phyloP scores from a whole-genome alignment of 192 early-diverging fungal genomes.

The Coemansia asiatica region DNA sequence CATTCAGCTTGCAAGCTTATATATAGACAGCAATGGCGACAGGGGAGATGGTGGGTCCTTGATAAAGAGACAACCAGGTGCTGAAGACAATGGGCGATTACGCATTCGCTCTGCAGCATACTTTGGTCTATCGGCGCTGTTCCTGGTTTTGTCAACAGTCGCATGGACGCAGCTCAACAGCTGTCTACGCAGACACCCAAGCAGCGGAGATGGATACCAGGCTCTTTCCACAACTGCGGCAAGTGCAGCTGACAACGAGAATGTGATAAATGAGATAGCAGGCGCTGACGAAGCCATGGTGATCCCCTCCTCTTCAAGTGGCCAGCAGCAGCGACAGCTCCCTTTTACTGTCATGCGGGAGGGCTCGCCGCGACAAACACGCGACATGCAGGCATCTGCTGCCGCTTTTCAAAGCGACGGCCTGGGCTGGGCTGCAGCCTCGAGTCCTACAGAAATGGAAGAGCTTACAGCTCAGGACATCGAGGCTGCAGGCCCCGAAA shows the following conservation, averaged over 20 bases:
- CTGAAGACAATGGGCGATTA: not conserved
- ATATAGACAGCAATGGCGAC: not conserved
- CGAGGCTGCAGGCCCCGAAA: not conserved
- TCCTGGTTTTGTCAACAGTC: slow-evolving; percentile 28
- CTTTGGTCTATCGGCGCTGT: slow-evolving; percentile 32
- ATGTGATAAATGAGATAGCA: not conserved
- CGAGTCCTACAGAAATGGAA: slow-evolving; percentile 5
- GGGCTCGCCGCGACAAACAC: slow-evolving; percentile 31
- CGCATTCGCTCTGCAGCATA: slow-evolving; percentile 32
- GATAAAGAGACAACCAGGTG: not conserved
- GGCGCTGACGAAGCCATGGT: not conserved
- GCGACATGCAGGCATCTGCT: slow-evolving; percentile 4
- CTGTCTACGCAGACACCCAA: not conserved
- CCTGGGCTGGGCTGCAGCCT: not conserved
- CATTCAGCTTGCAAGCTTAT: slow-evolving; percentile 61
- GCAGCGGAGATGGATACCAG: slow-evolving; percentile 6
- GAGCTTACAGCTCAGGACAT: slow-evolving; percentile 1
- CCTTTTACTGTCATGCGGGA: slow-evolving; percentile 20
- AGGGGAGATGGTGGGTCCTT: not conserved
- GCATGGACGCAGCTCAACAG: slow-evolving; percentile 37
- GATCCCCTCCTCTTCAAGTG: not conserved
- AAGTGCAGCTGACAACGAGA: not conserved
- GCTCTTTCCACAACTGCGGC: slow-evolving; percentile 2
- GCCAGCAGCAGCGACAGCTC: not conserved
- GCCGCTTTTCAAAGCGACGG: slow-evolving; percentile 3